These are phyloP conservation scores for Telfairia occidentalis DNA, from an alignment of 331 rosid species.

Conservation along the genomic window DNA sequence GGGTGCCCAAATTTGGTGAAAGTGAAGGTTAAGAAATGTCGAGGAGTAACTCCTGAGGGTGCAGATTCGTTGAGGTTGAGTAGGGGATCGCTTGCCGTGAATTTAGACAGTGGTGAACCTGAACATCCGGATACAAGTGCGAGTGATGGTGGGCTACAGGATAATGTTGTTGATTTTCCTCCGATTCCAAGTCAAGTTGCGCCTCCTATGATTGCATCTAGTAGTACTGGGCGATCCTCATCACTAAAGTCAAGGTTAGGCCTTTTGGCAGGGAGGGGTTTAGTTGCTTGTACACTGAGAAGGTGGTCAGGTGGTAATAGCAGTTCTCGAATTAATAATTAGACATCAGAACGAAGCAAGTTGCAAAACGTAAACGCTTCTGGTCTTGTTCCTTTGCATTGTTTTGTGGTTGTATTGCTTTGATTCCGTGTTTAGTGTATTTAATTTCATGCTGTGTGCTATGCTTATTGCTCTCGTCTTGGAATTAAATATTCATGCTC, in stretches of 20 bases:
- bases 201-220: slow-evolving; percentile 27
- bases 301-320: slow-evolving; percentile 67
- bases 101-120: slow-evolving; percentile 60
- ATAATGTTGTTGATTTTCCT: slow-evolving; percentile 45
- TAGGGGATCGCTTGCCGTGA: slow-evolving; percentile 67
- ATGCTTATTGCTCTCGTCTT: slow-evolving; percentile 28
- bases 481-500: slow-evolving; percentile 40
- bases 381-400: slow-evolving; percentile 24
- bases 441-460: slow-evolving; percentile 39
- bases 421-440: slow-evolving; percentile 33
- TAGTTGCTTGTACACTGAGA: slow-evolving; percentile 72
- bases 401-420: slow-evolving; percentile 36
- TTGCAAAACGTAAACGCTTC: slow-evolving; percentile 6
- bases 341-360: slow-evolving; percentile 16
- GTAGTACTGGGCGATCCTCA: slow-evolving; percentile 43
- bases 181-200: slow-evolving; percentile 34
- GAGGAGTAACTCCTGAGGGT: slow-evolving; percentile 65
- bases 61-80: slow-evolving; percentile 65
- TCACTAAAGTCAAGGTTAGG: slow-evolving; percentile 76
- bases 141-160: slow-evolving; percentile 70
- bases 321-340: slow-evolving; percentile 40
- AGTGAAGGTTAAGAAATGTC: slow-evolving; percentile 91
- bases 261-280: slow-evolving; percentile 45
- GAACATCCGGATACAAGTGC: slow-evolving; percentile 70
- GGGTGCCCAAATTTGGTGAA: slow-evolving; percentile 98